Conservation (phyloP, 768 basidiomycete species). For the Russula dissimulans region DNA sequence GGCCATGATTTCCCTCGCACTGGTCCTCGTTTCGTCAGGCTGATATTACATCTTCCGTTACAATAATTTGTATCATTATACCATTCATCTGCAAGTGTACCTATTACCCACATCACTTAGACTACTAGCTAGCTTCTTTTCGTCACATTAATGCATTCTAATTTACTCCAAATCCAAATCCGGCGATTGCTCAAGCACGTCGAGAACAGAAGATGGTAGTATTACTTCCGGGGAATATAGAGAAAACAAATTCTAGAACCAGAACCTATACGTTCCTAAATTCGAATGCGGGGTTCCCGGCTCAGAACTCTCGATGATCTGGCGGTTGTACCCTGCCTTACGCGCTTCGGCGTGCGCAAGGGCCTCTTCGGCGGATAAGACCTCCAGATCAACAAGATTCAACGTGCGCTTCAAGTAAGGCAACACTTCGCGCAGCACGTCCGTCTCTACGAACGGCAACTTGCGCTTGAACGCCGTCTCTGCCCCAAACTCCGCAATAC, state of each 20-base stretch:
- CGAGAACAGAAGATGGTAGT: background rate
- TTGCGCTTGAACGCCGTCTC: slow-evolving; percentile 73
- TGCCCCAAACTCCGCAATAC: slow-evolving; percentile 66
- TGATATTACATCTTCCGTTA: too few relatives aligned
- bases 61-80: too few relatives aligned
- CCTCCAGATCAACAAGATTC: slow-evolving; percentile 58
- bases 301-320: slow-evolving; percentile 76
- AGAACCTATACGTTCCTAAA: slow-evolving; percentile 59
- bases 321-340: slow-evolving; percentile 49
- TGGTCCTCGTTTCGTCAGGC: too few relatives aligned
- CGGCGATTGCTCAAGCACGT: too few relatives aligned
- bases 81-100: too few relatives aligned
- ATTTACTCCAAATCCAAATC: too few relatives aligned
- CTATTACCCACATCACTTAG: too few relatives aligned
- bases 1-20: too few relatives aligned
- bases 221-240: background rate
- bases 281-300: slow-evolving; percentile 83
- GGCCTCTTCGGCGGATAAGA: slow-evolving; percentile 63
- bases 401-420: slow-evolving; percentile 78
- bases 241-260: background rate
- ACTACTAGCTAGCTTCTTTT: too few relatives aligned
- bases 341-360: slow-evolving; percentile 35
- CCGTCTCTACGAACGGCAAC: slow-evolving; percentile 74
- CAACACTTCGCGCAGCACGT: slow-evolving; percentile 57
- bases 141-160: too few relatives aligned